Conservation (phyloP, 1,284 basidiomycete genomes). For the Ceratobasidium papillatum region DNA sequence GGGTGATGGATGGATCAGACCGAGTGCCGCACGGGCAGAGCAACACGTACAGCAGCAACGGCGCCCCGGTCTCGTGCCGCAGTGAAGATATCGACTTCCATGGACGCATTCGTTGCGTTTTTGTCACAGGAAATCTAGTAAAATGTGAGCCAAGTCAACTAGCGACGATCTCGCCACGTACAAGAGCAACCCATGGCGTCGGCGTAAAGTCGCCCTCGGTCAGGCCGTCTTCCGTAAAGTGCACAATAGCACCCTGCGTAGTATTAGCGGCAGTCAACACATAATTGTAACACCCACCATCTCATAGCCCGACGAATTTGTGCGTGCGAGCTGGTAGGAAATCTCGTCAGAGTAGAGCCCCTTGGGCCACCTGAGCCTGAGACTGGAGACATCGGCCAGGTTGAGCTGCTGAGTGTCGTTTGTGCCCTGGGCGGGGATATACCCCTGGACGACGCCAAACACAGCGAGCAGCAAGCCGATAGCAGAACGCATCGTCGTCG, state of each 20-base stretch:
- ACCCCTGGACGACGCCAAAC: slow-evolving; percentile 52
- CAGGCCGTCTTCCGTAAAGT: slow-evolving; percentile 72
- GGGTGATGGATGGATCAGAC: slow-evolving; percentile 15
- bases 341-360: slow-evolving; percentile 62
- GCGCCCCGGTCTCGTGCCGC: slow-evolving; percentile 80
- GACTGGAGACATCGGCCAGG: slow-evolving; percentile 63
- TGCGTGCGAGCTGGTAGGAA: slow-evolving; percentile 66
- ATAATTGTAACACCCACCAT: neutral
- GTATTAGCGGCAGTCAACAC: neutral
- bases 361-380: slow-evolving; percentile 68
- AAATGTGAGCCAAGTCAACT: neutral
- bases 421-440: slow-evolving; percentile 78
- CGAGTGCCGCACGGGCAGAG: slow-evolving; percentile 10
- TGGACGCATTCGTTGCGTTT: slow-evolving; percentile 70
- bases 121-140: slow-evolving; percentile 72
- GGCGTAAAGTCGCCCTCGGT: slow-evolving; percentile 53
- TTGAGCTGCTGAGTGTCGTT: slow-evolving; percentile 61
- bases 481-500: slow-evolving; percentile 35
- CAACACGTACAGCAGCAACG: slow-evolving; percentile 68
- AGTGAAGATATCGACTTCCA: slow-evolving; percentile 77
- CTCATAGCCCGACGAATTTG: slow-evolving; percentile 60
- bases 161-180: slow-evolving; percentile 6
- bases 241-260: slow-evolving; percentile 74
- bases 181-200: slow-evolving; percentile 88
- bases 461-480: slow-evolving; percentile 30